Base-by-base conservation (phyloP, 805 yeast genomes). In the Cyberlindnera misumaiensis region DNA sequence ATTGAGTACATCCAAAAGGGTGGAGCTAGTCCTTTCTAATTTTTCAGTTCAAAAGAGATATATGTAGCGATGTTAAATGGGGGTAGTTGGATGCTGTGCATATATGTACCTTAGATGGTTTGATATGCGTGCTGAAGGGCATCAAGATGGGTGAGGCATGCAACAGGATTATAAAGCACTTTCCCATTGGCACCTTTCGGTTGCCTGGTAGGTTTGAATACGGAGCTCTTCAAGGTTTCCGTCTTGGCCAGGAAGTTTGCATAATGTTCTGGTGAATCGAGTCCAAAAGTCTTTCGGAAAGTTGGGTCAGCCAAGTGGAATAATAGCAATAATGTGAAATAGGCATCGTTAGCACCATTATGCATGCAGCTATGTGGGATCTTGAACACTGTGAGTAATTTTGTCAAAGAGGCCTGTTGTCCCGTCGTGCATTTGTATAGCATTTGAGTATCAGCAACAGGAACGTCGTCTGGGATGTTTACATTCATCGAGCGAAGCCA, bases 331-430 rank as follows among this genome's bases (percentile, higher is more conserved):
- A 80, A 55, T 0, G 88, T 81, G 45, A 68, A 78, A 48, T 77
- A 75, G 6, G 85, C 75, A 55, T 81, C 89, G 50, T 81, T 81
- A 3, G 80, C 84, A 2, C 83, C 88, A 52, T 81, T 81, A 53
- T 81, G 88, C 34, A 81, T 59, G 45, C 64, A 68, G 1, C 77
- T 69, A 50, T 75, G 77, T 1, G 84, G 83, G 5, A 81, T 65
- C 20, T 63, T 60, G 35, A 75, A 58, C 34, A 65, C 52, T 30
- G 72, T 55, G 13, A 80, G 59, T 0, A 73, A 54, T 15, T 67
- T 69, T 12, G 73, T 65, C 32, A 81, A 53, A n/a, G 32, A 17
- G 17, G 22, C 2, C 15, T 35, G 37, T 13, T 20, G 10, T 4
- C 37, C 37, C 8, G 14, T 15, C 2, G 22, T 16, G 10, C 18